Evolutionary conservation across 129 eudicot species (phyloP).

Genomic region (Scalesia atractyloides): DNA sequence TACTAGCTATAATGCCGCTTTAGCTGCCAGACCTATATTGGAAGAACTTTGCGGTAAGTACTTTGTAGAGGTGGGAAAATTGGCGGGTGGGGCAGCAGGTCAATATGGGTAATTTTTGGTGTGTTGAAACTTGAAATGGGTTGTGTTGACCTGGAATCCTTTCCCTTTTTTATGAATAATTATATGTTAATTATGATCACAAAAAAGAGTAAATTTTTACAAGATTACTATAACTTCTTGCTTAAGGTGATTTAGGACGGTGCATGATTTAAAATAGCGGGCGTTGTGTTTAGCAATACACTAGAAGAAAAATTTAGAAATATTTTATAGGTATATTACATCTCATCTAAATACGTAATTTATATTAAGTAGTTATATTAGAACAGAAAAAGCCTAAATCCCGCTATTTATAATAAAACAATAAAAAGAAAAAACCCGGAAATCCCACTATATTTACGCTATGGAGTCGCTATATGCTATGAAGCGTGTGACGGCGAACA

Average conservation of each 20-base stretch:
- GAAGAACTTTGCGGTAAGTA: constrained; percentile 96
- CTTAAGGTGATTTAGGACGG: not conserved
- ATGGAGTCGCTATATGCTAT: too few species aligned
- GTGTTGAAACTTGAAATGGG: constrained; percentile 5
- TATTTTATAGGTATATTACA: too few species aligned
- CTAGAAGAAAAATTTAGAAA: too few species aligned
- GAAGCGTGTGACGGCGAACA: too few species aligned
- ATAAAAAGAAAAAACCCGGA: too few species aligned
- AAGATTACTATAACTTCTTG: not conserved
- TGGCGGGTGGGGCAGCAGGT: not conserved
- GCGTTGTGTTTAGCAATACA: too few species aligned
- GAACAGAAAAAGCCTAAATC: too few species aligned
- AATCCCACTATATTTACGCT: too few species aligned
- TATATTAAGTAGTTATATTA: too few species aligned
- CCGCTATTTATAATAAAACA: too few species aligned
- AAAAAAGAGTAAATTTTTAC: not conserved
- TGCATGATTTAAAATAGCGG: not conserved
- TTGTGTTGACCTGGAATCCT: not conserved
- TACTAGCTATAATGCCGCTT: constrained; percentile 97
- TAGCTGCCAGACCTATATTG: constrained; percentile 85
- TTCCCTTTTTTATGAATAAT: not conserved
- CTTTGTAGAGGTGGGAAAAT: not conserved
- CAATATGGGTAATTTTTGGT: not conserved
- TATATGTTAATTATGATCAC: not conserved
- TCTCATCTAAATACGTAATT: too few species aligned